These are phyloP conservation scores for Mrakia gelida DNA, from an alignment of 768 basidiomycete genomes.

Conservation along the genomic window DNA sequence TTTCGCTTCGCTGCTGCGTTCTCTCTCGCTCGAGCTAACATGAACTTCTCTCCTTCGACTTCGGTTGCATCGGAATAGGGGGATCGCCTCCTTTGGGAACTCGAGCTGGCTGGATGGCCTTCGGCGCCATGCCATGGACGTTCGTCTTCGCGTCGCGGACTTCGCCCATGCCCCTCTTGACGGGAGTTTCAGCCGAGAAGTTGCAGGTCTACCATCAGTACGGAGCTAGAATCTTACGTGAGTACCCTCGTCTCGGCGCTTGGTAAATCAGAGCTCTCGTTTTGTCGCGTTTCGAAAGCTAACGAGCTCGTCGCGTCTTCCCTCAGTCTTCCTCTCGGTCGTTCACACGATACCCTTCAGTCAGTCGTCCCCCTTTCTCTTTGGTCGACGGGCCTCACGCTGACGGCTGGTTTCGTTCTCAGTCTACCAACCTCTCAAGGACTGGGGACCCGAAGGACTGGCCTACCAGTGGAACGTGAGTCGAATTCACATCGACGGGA, in stretches of 20 bases:
- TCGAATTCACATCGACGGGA: too few relatives aligned
- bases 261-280: background rate
- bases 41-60: background rate
- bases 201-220: conserved; percentile 13
- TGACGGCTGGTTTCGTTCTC: too few relatives aligned
- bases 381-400: too few relatives aligned
- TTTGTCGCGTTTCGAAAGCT: background rate
- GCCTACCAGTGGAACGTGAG: background rate
- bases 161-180: background rate
- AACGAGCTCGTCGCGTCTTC: background rate
- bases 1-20: background rate
- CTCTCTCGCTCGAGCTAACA: background rate
- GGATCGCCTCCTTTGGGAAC: background rate
- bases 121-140: background rate
- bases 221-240: background rate
- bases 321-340: background rate
- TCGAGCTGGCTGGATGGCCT: conserved; percentile 6
- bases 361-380: background rate
- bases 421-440: conserved; percentile 1
- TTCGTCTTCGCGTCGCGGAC: background rate
- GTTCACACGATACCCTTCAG: conserved; percentile 10
- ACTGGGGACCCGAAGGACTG: background rate
- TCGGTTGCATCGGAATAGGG: background rate
- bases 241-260: background rate
- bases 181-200: background rate